Conservation (phyloP, 306 rosid genomes). For the Styphnolobium japonicum region DNA sequence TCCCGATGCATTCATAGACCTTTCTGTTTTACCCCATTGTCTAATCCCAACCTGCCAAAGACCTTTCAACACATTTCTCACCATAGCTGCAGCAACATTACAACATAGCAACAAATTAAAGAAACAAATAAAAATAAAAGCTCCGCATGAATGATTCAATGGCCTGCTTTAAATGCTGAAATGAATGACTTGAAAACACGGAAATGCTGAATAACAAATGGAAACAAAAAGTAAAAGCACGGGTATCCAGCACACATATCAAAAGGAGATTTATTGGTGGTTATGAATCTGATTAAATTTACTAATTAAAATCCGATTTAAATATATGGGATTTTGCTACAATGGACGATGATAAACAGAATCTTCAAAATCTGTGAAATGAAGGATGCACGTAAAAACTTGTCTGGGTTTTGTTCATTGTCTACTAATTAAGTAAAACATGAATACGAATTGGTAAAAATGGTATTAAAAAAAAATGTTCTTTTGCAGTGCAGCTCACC, state of each 20-base stretch:
- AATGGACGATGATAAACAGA: conserved; percentile 17
- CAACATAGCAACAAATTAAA: conserved; percentile 3
- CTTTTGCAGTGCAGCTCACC: conserved; percentile 38
- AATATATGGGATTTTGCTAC: conserved; percentile 37
- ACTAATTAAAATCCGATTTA: conserved; percentile 24
- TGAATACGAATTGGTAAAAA: neutral
- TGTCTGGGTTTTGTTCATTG: conserved; percentile 24
- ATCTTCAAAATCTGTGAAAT: conserved; percentile 46
- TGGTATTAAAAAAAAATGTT: conserved; percentile 7
- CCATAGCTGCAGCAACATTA: neutral
- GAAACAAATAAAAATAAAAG: neutral
- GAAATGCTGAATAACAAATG: conserved; percentile 35
- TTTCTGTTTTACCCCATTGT: conserved; percentile 26
- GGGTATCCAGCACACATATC: conserved; percentile 6
- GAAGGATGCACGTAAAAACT: conserved; percentile 27
- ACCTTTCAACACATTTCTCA: conserved; percentile 22
- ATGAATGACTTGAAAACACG: conserved; percentile 35
- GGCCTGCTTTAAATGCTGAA: conserved; percentile 25
- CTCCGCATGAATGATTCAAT: conserved; percentile 19
- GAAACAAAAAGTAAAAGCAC: conserved; percentile 11
- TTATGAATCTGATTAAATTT: conserved; percentile 35
- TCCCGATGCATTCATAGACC: neutral
- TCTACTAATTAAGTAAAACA: conserved; percentile 19
- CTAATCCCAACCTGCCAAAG: conserved; percentile 1
- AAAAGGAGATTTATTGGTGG: conserved; percentile 8